Conservation (phyloP, 78 protist species). For the slime mould (Dictyostelium discoideum) region DNA sequence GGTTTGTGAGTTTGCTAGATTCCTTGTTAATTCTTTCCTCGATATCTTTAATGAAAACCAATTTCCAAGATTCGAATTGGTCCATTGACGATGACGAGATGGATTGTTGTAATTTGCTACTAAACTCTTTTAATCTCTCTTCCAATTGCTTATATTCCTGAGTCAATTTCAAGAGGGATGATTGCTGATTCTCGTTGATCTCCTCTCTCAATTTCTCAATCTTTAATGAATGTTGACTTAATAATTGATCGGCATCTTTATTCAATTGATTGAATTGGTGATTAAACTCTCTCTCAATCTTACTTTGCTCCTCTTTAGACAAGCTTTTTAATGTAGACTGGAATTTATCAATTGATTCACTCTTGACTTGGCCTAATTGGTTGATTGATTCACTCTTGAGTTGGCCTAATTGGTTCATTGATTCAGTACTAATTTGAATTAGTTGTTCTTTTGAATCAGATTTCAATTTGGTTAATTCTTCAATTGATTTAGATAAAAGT, state of each 20-base stretch:
- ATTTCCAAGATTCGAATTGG: not conserved
- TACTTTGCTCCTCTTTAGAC: not conserved
- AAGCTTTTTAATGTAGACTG: not conserved
- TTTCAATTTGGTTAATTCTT: not conserved
- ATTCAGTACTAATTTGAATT: not conserved
- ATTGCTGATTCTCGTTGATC: not conserved
- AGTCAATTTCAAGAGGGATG: not conserved
- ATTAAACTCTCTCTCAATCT: not conserved
- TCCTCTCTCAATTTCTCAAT: not conserved
- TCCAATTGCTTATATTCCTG: not conserved
- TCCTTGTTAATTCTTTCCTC: not conserved
- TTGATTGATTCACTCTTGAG: not conserved
- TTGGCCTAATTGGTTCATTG: not conserved
- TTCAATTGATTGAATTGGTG: not conserved
- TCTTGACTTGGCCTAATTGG: not conserved
- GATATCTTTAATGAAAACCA: not conserved
- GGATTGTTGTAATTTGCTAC: not conserved
- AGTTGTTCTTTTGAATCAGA: not conserved
- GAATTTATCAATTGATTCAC: not conserved
- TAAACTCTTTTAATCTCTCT: not conserved
- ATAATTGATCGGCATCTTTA: not conserved
- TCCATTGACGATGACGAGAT: not conserved
- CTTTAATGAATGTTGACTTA: not conserved
- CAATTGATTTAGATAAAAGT: not conserved
- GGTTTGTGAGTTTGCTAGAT: not conserved